Base-by-base conservation (phyloP, 208 protist genomes). In the Wallacemonas sp. region DNA sequence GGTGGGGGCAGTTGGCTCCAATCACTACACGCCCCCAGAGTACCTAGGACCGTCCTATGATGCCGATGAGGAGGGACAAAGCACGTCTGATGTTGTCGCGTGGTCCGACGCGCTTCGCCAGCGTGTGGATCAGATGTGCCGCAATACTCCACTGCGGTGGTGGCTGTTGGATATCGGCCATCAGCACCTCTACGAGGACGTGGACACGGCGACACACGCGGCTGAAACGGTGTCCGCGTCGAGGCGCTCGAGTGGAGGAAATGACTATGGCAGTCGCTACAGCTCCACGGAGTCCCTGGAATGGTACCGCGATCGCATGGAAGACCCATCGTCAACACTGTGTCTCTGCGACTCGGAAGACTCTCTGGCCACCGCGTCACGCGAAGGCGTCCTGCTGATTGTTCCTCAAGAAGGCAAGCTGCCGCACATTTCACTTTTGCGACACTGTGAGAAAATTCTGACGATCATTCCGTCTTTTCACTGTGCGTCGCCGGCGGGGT, bases 81-180 rank as follows among this genome's bases (percentile, higher is more conserved):
- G n/a, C n/a, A n/a, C n/a, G n/a, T n/a, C n/a, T 9, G n/a, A 39
- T 6, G 17, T 1, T 70, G 3, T 14, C 41, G 1, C 22, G 28
- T 82, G 73, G 68, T 62, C 69, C 0, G 11, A 34, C 11, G 26
- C 22, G 14, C 41, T 84, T 11, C 62, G 62, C 8, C 31, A 34
- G 8, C 31, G 54, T 12, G 68, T 78, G 22, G 62, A 77, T 9
- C 46, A 41, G 21, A 24, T 45, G 6, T 82, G 66, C 27, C 42
- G 55, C 2, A 64, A 51, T 3, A 15, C 46, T 30, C 31, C 73
- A 14, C 19, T 46, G 11, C 69, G 62, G 15, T 91, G 62, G 65
- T 92, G 85, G 85, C 62, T 95, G 38, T 67, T 95, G 0, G 89
- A 95, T 67, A 86, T 84, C 53, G 86, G 85, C 1, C 89, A 95